Conservation (phyloP, 1,284 basidiomycete species). For the Naganishia sp. region DNA sequence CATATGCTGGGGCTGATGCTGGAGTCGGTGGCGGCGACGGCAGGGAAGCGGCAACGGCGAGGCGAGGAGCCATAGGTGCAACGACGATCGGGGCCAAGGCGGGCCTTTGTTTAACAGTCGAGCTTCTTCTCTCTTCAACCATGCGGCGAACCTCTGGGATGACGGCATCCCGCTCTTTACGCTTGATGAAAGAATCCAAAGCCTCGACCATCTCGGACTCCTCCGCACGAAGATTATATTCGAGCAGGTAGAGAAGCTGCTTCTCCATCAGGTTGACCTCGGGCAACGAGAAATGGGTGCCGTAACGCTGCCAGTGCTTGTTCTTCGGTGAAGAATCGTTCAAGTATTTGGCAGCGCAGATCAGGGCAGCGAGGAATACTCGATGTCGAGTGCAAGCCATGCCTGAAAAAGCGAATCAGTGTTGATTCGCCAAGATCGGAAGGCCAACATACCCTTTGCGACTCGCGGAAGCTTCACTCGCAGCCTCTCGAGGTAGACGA, state of each 20-base stretch:
- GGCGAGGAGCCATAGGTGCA: not conserved
- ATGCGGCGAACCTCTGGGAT: slow-evolving; percentile 15
- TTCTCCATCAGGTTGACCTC: slow-evolving; percentile 94
- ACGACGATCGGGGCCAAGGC: slow-evolving; percentile 6
- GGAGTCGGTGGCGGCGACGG: slow-evolving; percentile 19
- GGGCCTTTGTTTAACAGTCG: slow-evolving; percentile 9
- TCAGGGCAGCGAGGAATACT: slow-evolving; percentile 92
- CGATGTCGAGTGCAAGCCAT: slow-evolving; percentile 92
- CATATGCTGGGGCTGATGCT: not conserved
- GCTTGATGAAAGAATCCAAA: slow-evolving; percentile 64
- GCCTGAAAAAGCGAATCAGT: slow-evolving; percentile 56
- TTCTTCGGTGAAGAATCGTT: slow-evolving; percentile 97
- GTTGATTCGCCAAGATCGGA: not conserved
- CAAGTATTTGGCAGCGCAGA: slow-evolving; percentile 95
- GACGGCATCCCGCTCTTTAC: slow-evolving; percentile 13
- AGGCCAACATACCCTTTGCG: slow-evolving; percentile 71
- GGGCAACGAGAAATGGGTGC: slow-evolving; percentile 62
- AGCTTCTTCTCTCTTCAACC: slow-evolving; percentile 24
- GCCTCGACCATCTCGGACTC: slow-evolving; percentile 71
- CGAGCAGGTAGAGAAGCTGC: slow-evolving; percentile 83
- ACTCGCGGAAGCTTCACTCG: slow-evolving; percentile 76
- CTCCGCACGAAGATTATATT: slow-evolving; percentile 59
- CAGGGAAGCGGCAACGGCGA: not conserved
- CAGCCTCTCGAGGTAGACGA: slow-evolving; percentile 89
- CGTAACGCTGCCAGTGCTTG: slow-evolving; percentile 82